Evolutionary conservation across 1,284 basidiomycete species (phyloP).

Genomic region (Ustilago bromivora): DNA sequence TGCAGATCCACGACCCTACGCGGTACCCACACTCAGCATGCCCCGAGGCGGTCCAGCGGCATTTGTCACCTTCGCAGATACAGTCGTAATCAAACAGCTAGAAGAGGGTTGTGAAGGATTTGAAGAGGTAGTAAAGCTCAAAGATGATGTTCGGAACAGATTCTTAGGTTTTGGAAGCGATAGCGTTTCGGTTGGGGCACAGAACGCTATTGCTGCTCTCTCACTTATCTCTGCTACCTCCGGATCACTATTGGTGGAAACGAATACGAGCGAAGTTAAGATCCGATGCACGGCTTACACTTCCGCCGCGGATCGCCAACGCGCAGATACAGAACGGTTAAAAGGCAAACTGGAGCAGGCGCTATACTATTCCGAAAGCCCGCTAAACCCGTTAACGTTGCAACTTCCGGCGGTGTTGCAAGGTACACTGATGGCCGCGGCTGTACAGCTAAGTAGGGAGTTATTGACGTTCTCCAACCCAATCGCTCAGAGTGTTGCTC

Average conservation of each 20-base stretch:
- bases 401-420: slow-evolving; percentile 82
- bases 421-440: slow-evolving; percentile 78
- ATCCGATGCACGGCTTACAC: slow-evolving; percentile 29
- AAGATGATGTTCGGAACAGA: slow-evolving; percentile 61
- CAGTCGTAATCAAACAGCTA: slow-evolving; percentile 56
- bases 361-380: slow-evolving; percentile 81
- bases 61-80: slow-evolving; percentile 61
- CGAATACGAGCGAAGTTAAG: slow-evolving; percentile 43
- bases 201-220: slow-evolving; percentile 43
- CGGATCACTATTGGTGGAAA: slow-evolving; percentile 60
- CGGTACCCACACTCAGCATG: slow-evolving; percentile 54
- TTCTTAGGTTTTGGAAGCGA: slow-evolving; percentile 65
- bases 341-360: slow-evolving; percentile 88
- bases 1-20: slow-evolving; percentile 58
- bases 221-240: slow-evolving; percentile 63
- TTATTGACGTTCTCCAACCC: slow-evolving; percentile 47
- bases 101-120: slow-evolving; percentile 48
- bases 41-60: slow-evolving; percentile 61
- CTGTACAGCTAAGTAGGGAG: slow-evolving; percentile 79
- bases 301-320: slow-evolving; percentile 40
- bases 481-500: slow-evolving; percentile 32
- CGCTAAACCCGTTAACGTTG: slow-evolving; percentile 84
- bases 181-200: slow-evolving; percentile 18
- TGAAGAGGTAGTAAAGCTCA: slow-evolving; percentile 69
- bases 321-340: slow-evolving; percentile 73